Conservation (phyloP, 1,284 basidiomycete genomes). For the Sanguinoderma infundibulare region DNA sequence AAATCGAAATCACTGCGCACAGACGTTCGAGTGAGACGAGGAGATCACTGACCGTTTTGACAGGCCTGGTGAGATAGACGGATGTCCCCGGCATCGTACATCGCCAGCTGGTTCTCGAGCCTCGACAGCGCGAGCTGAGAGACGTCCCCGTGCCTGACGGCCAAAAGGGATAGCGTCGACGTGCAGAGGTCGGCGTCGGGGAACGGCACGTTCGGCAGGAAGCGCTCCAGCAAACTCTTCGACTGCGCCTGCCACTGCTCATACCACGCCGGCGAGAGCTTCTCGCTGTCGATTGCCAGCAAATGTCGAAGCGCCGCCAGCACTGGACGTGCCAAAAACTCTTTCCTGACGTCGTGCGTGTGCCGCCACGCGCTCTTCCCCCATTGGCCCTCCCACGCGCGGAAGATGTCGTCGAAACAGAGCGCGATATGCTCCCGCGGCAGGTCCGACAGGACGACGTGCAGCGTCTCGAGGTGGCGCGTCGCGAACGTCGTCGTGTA, state of each 20-base stretch:
- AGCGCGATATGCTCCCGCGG: background rate
- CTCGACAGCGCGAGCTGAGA: background rate
- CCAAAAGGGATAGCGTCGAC: background rate
- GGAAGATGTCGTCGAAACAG: slow-evolving; percentile 2
- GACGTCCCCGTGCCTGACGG: background rate
- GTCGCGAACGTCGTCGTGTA: slow-evolving; percentile 4
- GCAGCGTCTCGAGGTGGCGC: background rate
- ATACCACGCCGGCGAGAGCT: background rate
- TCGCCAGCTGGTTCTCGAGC: slow-evolving; percentile 1
- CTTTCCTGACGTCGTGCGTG: background rate
- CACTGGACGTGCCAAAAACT: background rate
- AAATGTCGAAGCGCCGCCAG: background rate
- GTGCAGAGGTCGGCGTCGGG: background rate
- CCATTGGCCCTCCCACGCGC: background rate
- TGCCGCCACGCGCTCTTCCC: slow-evolving; percentile 3
- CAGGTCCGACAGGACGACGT: background rate
- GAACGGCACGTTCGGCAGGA: background rate
- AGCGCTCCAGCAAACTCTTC: background rate
- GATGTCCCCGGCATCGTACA: background rate
- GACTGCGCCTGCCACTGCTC: background rate
- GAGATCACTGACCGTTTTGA: background rate
- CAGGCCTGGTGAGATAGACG: background rate
- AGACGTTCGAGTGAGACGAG: too few species aligned
- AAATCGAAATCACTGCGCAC: background rate
- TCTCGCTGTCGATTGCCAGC: background rate